Conservation (phyloP, 805 yeast genomes). For the Wickerhamiella shivajii region DNA sequence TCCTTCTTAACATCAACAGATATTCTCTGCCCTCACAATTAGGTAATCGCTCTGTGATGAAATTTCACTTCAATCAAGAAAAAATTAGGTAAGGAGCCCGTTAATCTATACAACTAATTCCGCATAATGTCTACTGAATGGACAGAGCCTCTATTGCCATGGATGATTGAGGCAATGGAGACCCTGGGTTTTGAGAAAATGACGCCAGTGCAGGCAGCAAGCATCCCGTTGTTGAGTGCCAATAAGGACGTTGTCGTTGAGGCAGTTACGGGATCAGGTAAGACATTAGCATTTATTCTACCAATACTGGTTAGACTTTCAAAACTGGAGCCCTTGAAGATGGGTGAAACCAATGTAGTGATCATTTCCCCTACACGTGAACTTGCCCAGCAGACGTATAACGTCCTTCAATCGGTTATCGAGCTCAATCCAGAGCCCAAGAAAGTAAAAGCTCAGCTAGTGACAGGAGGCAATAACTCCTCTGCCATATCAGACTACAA, state of each 20-base stretch:
- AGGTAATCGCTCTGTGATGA: not conserved
- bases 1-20: conserved; percentile 2
- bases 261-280: conserved; percentile 97
- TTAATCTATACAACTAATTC: not conserved
- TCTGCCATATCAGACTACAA: conserved; percentile 51
- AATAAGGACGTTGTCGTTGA: conserved; percentile 94
- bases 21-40: not conserved
- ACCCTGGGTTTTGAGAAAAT: conserved; percentile 61
- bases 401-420: conserved; percentile 48
- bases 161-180: conserved; percentile 42
- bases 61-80: not conserved
- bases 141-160: conserved; percentile 18
- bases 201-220: conserved; percentile 97
- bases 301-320: conserved; percentile 38
- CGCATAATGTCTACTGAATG: conserved; percentile 12
- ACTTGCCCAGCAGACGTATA: conserved; percentile 38
- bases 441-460: conserved; percentile 22
- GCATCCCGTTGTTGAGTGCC: conserved; percentile 68
- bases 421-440: conserved; percentile 27
- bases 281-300: conserved; percentile 76
- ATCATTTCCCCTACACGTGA: conserved; percentile 59
- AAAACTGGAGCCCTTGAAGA: conserved; percentile 20
- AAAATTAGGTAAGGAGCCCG: conserved; percentile 5
- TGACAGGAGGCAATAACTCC: conserved; percentile 28
- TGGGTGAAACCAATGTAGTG: conserved; percentile 58